phyloP scores from a whole-genome alignment of 345 rosid genomes.

The Citropsis articulata region DNA sequence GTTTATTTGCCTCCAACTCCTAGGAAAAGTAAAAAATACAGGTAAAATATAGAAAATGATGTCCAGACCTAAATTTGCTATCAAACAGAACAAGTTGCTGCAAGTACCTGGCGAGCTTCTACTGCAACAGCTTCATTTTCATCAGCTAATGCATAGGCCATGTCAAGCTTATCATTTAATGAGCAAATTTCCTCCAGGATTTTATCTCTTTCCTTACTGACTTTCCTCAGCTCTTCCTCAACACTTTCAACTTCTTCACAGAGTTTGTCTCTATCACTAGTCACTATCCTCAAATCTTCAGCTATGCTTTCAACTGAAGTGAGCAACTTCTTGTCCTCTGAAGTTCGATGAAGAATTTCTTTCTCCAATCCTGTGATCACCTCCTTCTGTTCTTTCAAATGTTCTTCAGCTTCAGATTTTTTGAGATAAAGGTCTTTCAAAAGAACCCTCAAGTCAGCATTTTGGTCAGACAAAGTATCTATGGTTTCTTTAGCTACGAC shows the following conservation, averaged over 20 bases:
- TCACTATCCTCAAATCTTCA: slow-evolving; percentile 45
- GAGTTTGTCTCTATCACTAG: slow-evolving; percentile 60
- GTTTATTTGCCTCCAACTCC: slow-evolving; percentile 78
- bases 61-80: not conserved
- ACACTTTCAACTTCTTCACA: slow-evolving; percentile 42
- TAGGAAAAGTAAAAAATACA: slow-evolving; percentile 20
- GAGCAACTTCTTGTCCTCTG: slow-evolving; percentile 43
- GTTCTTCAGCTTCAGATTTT: slow-evolving; percentile 69
- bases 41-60: not conserved
- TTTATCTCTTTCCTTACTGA: slow-evolving; percentile 52
- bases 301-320: slow-evolving; percentile 45
- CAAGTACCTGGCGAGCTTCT: slow-evolving; percentile 76
- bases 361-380: slow-evolving; percentile 64
- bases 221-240: slow-evolving; percentile 49
- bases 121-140: slow-evolving; percentile 82
- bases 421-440: slow-evolving; percentile 59
- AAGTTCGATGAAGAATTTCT: slow-evolving; percentile 67
- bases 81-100: not conserved
- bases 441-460: slow-evolving; percentile 60
- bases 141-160: slow-evolving; percentile 72
- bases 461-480: slow-evolving; percentile 56
- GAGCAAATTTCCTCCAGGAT: slow-evolving; percentile 56
- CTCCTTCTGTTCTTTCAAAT: slow-evolving; percentile 68
- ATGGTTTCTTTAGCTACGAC: slow-evolving; percentile 47
- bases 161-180: slow-evolving; percentile 58